These are phyloP conservation scores for Teratosphaeria epicoccoides DNA, from an alignment of 2,329 filamentous ascomycete species.

Conservation along the genomic window DNA sequence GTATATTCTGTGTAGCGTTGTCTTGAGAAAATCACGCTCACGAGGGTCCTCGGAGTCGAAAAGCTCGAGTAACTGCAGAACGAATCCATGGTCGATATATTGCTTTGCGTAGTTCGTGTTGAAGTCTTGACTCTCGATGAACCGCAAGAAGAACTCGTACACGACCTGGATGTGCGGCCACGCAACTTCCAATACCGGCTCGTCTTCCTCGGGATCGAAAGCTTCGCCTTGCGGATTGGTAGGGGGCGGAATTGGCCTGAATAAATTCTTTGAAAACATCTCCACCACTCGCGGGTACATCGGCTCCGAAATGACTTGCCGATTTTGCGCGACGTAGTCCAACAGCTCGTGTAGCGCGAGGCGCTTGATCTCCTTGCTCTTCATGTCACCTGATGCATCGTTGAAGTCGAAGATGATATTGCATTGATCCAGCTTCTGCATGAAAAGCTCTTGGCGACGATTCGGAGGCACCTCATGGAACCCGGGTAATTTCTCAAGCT, in stretches of 20 bases:
- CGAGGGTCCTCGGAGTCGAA: slow-evolving; percentile 97
- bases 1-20: slow-evolving; percentile 93
- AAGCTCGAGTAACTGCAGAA: slow-evolving; percentile 86
- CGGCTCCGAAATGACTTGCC: slow-evolving; percentile 94
- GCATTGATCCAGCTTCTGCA: slow-evolving; percentile 99
- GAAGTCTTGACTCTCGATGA: slow-evolving; percentile 99
- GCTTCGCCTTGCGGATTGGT: slow-evolving; percentile 97
- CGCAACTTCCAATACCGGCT: slow-evolving; percentile 92
- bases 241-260: slow-evolving; percentile 90
- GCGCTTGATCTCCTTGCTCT: slow-evolving; percentile 98
- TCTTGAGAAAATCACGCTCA: slow-evolving; percentile 96
- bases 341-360: slow-evolving; percentile 89
- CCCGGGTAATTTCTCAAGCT: slow-evolving; percentile 91
- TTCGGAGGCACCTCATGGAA: slow-evolving; percentile 97
- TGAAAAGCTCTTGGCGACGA: slow-evolving; percentile 89
- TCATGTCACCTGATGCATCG: slow-evolving; percentile 96
- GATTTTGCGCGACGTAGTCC: slow-evolving; percentile 97
- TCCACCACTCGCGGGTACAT: slow-evolving; percentile 99
- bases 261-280: slow-evolving; percentile 98
- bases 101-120: slow-evolving; percentile 99
- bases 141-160: slow-evolving; percentile 97
- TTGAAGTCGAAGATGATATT: slow-evolving; percentile 99
- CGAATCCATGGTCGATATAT: slow-evolving; percentile 97
- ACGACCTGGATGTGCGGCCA: slow-evolving; percentile 99
- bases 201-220: slow-evolving; percentile 96